Evolutionary conservation across 176 grass and related monocot genomes (phyloP).

Genomic region (Oryza coarctata): DNA sequence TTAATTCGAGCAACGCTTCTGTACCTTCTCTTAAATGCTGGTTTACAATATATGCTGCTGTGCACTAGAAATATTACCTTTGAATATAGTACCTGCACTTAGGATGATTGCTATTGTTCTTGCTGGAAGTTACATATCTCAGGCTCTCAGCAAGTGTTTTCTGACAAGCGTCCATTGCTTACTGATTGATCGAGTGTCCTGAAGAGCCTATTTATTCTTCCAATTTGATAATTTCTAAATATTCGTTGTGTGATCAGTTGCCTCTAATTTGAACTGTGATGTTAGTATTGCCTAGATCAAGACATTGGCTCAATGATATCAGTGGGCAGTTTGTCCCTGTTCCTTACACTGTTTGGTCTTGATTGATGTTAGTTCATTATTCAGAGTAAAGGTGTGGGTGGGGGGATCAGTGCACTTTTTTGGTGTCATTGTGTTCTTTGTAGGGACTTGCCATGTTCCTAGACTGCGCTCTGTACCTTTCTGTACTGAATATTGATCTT

Average conservation of each 20-base stretch:
- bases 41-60: constrained; percentile 20
- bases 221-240: neutral
- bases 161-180: neutral
- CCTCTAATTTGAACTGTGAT: neutral
- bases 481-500: constrained; percentile 13
- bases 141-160: constrained; percentile 10
- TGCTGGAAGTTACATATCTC: constrained; percentile 23
- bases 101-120: constrained; percentile 16
- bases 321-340: neutral
- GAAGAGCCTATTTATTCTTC: constrained; percentile 19
- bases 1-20: neutral
- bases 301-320: neutral
- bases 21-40: constrained; percentile 3
- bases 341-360: neutral
- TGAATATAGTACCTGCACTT: constrained; percentile 23
- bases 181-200: constrained; percentile 20
- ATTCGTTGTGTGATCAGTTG: constrained; percentile 4
- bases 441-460: neutral
- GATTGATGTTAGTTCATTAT: constrained; percentile 14
- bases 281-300: neutral
- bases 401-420: neutral
- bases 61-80: constrained; percentile 1
- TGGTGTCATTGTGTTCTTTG: neutral
- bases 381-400: neutral
- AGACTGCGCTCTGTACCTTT: neutral